Percentiles rank a stretch among this genome's conserved stretches.
Evolutionary conservation across 1,284 basidiomycete species (phyloP).

Genomic region (Ustilago tritici): DNA sequence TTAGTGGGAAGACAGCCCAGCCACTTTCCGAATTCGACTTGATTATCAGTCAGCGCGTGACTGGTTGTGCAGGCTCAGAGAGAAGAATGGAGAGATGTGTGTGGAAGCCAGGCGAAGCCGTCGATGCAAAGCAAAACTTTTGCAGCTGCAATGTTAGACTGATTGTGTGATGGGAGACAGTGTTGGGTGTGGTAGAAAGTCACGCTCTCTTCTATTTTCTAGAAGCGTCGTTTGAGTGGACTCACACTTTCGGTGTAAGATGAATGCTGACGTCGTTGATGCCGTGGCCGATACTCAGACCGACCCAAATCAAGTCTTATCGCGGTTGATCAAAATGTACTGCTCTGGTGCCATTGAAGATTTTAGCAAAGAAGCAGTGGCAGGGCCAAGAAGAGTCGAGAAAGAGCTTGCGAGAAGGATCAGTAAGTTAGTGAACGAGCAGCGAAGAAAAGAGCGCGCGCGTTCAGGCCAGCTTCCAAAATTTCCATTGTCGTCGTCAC

Average conservation of each 20-base stretch:
- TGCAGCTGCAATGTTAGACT: constrained; percentile 1
- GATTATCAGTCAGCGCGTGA: constrained; percentile 38
- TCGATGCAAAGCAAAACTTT: not conserved
- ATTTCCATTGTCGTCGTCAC: not conserved
- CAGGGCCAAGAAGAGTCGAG: not conserved
- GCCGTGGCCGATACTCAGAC: not conserved
- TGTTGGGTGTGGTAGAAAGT: not conserved
- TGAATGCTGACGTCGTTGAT: not conserved
- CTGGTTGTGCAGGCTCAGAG: constrained; percentile 7
- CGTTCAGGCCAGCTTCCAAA: constrained; percentile 15
- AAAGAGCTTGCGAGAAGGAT: constrained; percentile 4
- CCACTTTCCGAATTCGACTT: constrained; percentile 8
- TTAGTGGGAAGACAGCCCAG: constrained; percentile 1
- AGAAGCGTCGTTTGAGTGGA: not conserved
- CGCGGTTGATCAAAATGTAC: not conserved
- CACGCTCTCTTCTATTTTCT: not conserved
- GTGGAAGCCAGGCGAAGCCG: constrained; percentile 5
- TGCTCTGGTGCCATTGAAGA: not conserved
- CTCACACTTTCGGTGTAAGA: not conserved
- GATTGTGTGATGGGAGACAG: not conserved
- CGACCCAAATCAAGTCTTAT: not conserved
- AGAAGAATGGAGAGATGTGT: constrained; percentile 1
- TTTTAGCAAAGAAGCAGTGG: not conserved
- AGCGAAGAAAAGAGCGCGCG: not conserved
- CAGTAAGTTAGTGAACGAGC: not conserved